Evolutionary conservation across 140 eudicot genomes (phyloP).

Genomic region (Anethum foeniculum): DNA sequence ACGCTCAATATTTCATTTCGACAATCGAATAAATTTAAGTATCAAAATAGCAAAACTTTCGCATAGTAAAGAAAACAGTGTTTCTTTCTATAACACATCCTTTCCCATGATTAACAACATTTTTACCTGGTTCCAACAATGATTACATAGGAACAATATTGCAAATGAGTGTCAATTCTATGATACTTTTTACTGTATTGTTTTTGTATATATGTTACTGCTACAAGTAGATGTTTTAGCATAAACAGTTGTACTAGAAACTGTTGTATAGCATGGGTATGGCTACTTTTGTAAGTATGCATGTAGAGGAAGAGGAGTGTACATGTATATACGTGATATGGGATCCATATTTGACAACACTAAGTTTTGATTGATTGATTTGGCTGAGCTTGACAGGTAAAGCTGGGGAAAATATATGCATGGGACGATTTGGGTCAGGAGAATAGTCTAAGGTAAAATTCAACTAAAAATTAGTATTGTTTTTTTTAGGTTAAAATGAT

Average conservation of each 20-base stretch:
- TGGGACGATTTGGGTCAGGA: slow-evolving; percentile 1
- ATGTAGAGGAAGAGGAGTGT: not conserved
- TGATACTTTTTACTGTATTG: not conserved
- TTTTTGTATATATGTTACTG: not conserved
- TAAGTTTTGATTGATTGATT: slow-evolving; percentile 1
- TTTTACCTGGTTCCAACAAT: not conserved
- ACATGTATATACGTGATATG: not conserved
- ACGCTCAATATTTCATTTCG: too few relatives aligned
- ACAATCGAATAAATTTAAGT: too few relatives aligned
- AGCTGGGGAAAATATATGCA: not conserved
- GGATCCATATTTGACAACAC: not conserved
- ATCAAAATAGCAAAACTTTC: not conserved
- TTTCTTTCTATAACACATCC: not conserved
- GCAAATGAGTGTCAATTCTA: not conserved
- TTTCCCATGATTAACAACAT: not conserved
- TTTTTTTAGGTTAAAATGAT: too few relatives aligned
- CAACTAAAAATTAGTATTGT: too few relatives aligned
- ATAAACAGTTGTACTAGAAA: not conserved
- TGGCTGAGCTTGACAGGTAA: not conserved
- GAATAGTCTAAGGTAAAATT: not conserved
- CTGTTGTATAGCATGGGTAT: not conserved
- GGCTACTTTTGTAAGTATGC: not conserved
- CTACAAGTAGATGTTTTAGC: not conserved
- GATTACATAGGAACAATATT: not conserved
- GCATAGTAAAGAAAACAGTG: not conserved